These are phyloP conservation scores for Kwoniella dejecticola DNA, from an alignment of 768 basidiomycete species.

Conservation along the genomic window DNA sequence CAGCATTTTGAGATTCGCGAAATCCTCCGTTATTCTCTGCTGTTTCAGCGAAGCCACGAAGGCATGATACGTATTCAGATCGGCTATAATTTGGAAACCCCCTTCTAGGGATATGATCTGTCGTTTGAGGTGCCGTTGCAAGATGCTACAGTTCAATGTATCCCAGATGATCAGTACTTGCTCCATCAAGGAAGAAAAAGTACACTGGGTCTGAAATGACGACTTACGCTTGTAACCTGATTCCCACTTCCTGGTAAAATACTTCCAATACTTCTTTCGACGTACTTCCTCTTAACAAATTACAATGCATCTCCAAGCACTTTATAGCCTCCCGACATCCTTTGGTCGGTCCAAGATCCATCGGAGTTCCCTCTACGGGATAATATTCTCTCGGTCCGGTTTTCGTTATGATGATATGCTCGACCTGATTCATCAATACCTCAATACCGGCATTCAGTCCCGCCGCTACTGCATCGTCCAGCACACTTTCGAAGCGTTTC, in stretches of 20 bases:
- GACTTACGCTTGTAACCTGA: slow-evolving; percentile 77
- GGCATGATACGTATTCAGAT: slow-evolving; percentile 87
- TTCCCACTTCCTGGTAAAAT: slow-evolving; percentile 95
- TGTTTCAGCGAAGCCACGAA: slow-evolving; percentile 88
- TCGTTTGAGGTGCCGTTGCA: slow-evolving; percentile 94
- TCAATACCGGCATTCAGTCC: slow-evolving; percentile 95
- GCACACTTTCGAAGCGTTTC: slow-evolving; percentile 86
- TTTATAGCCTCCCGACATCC: slow-evolving; percentile 88
- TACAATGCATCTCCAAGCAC: slow-evolving; percentile 87
- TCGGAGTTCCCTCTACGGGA: slow-evolving; percentile 73
- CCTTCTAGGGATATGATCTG: slow-evolving; percentile 94
- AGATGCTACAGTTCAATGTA: slow-evolving; percentile 64
- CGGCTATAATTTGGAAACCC: slow-evolving; percentile 94
- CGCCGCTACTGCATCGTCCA: slow-evolving; percentile 91
- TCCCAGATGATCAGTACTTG: no score
- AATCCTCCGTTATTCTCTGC: slow-evolving; percentile 79
- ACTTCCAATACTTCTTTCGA: slow-evolving; percentile 96
- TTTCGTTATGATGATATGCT: slow-evolving; percentile 81
- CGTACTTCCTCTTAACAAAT: slow-evolving; percentile 86
- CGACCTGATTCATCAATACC: slow-evolving; percentile 95
- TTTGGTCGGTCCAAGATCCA: slow-evolving; percentile 81
- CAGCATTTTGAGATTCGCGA: slow-evolving; percentile 93
- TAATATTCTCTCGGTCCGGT: slow-evolving; percentile 88
- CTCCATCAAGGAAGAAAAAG: no score
- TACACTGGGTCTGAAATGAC: neutral